Evolutionary conservation across 208 protist species (phyloP).

Genomic region (Trypanosomatidae sp.): DNA sequence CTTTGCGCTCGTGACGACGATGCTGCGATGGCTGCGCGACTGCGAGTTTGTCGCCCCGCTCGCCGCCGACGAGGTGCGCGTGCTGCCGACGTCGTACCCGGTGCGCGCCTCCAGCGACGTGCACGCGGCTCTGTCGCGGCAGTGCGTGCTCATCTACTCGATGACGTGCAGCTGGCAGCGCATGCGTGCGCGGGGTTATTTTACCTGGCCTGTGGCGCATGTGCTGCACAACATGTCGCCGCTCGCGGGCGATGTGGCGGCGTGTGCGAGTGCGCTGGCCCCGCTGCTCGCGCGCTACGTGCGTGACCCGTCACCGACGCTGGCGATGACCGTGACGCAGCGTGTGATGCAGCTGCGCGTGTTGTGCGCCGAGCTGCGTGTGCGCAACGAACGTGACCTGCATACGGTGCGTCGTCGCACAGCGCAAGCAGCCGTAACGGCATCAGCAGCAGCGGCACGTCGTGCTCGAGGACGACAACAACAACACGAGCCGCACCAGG

Average conservation of each 20-base stretch:
- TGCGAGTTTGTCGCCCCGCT: constrained; percentile 41
- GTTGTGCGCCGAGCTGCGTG: constrained; percentile 31
- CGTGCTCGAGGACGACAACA: neutral
- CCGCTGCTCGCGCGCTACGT: constrained; percentile 41
- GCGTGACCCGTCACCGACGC: constrained; percentile 17
- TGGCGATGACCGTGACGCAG: constrained; percentile 42
- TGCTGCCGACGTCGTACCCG: constrained; percentile 42
- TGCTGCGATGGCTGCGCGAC: constrained; percentile 27
- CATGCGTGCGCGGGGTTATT: constrained; percentile 69
- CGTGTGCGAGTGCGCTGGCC: constrained; percentile 35
- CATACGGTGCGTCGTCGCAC: constrained; percentile 22
- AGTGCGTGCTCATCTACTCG: constrained; percentile 47
- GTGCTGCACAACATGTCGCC: constrained; percentile 53
- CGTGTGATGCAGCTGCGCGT: constrained; percentile 42
- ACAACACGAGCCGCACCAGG: neutral
- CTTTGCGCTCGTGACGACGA: constrained; percentile 21
- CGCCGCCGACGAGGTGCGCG: constrained; percentile 44
- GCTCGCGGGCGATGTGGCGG: constrained; percentile 27
- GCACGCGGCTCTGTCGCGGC: constrained; percentile 46
- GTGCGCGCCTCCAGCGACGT: constrained; percentile 38
- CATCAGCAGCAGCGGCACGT: neutral
- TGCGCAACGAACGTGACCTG: constrained; percentile 34
- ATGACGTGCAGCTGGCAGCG: constrained; percentile 68
- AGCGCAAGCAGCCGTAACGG: neutral
- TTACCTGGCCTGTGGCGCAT: constrained; percentile 40